Conservation (phyloP, 768 basidiomycete genomes). For the Tricholomella constricta region DNA sequence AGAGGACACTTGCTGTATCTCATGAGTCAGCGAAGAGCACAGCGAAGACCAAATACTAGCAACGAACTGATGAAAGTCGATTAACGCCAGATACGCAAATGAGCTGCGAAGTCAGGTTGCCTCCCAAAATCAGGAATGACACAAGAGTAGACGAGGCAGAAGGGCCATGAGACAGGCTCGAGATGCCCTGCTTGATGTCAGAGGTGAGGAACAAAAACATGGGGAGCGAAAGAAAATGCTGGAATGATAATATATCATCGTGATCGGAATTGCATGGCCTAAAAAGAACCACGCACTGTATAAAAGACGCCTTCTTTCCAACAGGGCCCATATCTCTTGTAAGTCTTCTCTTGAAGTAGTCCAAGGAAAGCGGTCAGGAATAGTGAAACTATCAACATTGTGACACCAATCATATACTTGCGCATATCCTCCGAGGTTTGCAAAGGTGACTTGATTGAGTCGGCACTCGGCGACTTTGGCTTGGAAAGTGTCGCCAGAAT, state of each 20-base stretch:
- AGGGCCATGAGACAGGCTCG: constrained; percentile 43
- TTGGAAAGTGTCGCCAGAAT: constrained; percentile 71
- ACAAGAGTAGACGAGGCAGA: constrained; percentile 31
- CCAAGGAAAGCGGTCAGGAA: constrained; percentile 71
- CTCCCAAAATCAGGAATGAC: constrained; percentile 58
- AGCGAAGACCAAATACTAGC: constrained; percentile 5
- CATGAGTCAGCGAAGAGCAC: not conserved
- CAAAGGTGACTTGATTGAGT: constrained; percentile 18
- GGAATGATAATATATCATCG: not conserved
- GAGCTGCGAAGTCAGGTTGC: constrained; percentile 73
- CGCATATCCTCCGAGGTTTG: constrained; percentile 35
- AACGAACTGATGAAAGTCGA: constrained; percentile 71
- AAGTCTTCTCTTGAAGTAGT: constrained; percentile 76
- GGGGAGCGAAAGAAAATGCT: constrained; percentile 84
- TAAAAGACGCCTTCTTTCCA: constrained; percentile 90
- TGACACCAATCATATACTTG: constrained; percentile 65
- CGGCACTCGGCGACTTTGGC: constrained; percentile 29
- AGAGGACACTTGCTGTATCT: constrained; percentile 64
- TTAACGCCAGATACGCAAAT: constrained; percentile 87
- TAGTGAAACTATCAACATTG: constrained; percentile 66
- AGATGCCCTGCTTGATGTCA: constrained; percentile 57
- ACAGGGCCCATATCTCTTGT: constrained; percentile 67
- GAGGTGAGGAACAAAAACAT: constrained; percentile 64
- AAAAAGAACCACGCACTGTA: constrained; percentile 49
- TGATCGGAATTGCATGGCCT: not conserved